These are phyloP conservation scores for Diaporthe humulicola DNA, from an alignment of 2,329 filamentous ascomycete genomes.

Conservation along the genomic window DNA sequence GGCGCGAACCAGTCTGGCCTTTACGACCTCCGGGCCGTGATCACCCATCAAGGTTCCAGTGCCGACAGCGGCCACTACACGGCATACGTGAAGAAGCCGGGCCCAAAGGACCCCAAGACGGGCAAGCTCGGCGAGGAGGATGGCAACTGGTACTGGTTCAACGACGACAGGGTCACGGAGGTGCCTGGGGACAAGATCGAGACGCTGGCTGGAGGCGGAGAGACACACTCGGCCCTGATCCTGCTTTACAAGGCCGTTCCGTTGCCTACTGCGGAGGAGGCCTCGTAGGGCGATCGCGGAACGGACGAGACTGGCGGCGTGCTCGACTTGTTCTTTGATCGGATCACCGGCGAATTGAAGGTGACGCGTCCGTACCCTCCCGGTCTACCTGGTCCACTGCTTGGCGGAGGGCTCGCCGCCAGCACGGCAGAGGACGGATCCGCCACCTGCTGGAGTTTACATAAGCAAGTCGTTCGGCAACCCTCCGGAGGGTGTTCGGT, in stretches of 20 bases:
- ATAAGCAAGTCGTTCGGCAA: not conserved
- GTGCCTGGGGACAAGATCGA: slow-evolving; percentile 93
- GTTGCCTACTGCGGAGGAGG: slow-evolving; percentile 70
- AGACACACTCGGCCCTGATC: slow-evolving; percentile 86
- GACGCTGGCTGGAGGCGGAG: slow-evolving; percentile 88
- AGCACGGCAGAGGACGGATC: not conserved
- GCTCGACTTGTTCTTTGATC: not conserved
- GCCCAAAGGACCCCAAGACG: slow-evolving; percentile 77
- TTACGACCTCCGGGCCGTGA: slow-evolving; percentile 93
- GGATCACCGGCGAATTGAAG: not conserved
- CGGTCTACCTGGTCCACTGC: not conserved
- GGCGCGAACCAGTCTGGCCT: slow-evolving; percentile 93
- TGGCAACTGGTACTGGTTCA: slow-evolving; percentile 99
- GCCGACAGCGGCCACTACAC: slow-evolving; percentile 99
- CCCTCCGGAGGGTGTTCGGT: not conserved
- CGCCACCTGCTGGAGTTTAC: not conserved
- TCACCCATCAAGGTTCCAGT: slow-evolving; percentile 96
- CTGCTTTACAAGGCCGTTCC: slow-evolving; percentile 83
- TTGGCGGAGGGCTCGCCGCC: not conserved
- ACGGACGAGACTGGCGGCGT: not conserved
- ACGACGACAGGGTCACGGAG: slow-evolving; percentile 96
- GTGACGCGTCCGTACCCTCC: not conserved
- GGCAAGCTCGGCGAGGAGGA: slow-evolving; percentile 86
- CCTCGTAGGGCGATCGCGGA: slow-evolving; percentile 44
- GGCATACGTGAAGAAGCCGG: slow-evolving; percentile 94